These are phyloP conservation scores for Athelia sp. DNA, from an alignment of 1,284 basidiomycete genomes.

Conservation along the genomic window DNA sequence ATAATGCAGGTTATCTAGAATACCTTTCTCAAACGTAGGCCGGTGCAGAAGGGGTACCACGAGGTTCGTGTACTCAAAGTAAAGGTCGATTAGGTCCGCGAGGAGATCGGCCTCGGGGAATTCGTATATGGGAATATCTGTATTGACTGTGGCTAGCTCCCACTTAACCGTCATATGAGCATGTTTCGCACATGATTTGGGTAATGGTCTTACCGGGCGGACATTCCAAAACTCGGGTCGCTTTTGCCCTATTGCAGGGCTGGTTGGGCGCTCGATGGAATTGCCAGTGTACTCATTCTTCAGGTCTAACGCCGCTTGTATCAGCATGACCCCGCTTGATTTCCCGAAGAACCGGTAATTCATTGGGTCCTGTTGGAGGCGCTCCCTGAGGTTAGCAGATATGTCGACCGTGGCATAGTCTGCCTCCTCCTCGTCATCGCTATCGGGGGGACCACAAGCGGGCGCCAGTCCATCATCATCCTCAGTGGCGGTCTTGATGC, in stretches of 20 bases:
- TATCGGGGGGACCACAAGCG: conserved; percentile 12
- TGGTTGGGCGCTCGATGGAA: neutral
- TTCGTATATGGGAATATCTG: conserved; percentile 12
- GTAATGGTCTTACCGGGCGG: neutral
- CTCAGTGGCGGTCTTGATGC: neutral
- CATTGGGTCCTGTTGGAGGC: conserved; percentile 10
- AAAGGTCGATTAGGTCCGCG: conserved; percentile 37
- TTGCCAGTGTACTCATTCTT: conserved; percentile 51
- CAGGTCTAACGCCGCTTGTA: conserved; percentile 61
- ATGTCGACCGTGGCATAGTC: conserved; percentile 32
- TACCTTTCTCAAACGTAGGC: conserved; percentile 37
- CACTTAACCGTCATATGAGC: conserved; percentile 1
- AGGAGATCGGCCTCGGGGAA: conserved; percentile 34
- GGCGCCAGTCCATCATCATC: conserved; percentile 1
- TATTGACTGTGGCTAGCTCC: conserved; percentile 15
- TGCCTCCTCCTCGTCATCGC: conserved; percentile 31
- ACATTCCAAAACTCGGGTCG: neutral
- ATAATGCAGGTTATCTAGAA: conserved; percentile 31
- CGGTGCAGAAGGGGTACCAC: conserved; percentile 42
- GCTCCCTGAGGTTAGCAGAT: neutral
- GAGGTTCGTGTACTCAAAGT: conserved; percentile 37
- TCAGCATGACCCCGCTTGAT: conserved; percentile 62
- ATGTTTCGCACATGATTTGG: neutral
- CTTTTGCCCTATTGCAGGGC: neutral
- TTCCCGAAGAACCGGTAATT: conserved; percentile 65